Evolutionary conservation across 192 early-diverging fungal species (phyloP).

Genomic region (Linnemannia schmuckeri): DNA sequence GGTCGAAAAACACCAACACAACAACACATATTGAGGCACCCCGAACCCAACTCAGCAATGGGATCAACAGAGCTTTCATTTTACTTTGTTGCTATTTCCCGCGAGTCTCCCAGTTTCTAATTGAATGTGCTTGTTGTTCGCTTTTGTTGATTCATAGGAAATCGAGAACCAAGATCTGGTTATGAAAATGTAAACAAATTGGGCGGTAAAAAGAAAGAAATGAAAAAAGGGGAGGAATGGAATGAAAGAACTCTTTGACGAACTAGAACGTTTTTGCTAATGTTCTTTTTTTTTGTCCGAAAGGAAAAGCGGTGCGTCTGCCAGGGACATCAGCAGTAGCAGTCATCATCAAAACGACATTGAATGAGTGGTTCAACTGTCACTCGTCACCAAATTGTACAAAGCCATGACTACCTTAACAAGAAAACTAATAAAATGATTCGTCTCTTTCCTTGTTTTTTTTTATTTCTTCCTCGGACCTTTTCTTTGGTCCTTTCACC

Average conservation of each 20-base stretch:
- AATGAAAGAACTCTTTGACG: background rate
- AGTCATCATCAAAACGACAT: background rate
- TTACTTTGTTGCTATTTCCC: background rate
- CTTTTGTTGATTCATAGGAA: background rate
- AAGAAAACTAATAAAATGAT: background rate
- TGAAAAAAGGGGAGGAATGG: background rate
- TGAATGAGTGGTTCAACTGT: background rate
- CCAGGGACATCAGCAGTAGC: background rate
- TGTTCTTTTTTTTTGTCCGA: background rate
- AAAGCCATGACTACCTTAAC: background rate
- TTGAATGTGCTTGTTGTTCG: background rate
- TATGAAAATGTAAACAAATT: background rate
- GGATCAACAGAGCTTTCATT: conserved; percentile 1
- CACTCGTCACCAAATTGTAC: background rate
- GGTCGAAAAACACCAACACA: conserved; percentile 3
- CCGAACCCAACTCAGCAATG: background rate
- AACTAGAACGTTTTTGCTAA: background rate
- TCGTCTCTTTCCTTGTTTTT: background rate
- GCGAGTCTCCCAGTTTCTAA: background rate
- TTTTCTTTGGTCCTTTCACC: background rate
- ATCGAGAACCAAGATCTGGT: background rate
- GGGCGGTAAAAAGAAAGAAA: background rate
- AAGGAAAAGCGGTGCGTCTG: background rate
- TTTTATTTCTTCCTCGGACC: background rate
- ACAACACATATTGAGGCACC: background rate